Conservation (phyloP, 495 filamentous ascomycete species). For the Chaetomidium leptoderma region DNA sequence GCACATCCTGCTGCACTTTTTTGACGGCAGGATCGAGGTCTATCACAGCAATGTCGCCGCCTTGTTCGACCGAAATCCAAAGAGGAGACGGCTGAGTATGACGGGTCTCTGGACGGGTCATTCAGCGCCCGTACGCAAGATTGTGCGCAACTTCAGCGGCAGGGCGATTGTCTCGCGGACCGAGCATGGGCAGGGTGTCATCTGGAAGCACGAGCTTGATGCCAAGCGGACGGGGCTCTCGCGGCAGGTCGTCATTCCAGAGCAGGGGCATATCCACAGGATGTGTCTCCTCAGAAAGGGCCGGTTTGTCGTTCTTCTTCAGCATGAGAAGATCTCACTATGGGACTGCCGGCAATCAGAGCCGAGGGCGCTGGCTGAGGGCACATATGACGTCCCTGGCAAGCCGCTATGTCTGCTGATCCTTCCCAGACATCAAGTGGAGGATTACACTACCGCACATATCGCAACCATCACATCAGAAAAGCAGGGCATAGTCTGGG, state of each 20-base stretch:
- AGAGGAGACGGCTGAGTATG: constrained; percentile 54
- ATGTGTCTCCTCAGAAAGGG: constrained; percentile 72
- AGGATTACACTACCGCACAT: constrained; percentile 53
- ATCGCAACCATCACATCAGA: constrained; percentile 79
- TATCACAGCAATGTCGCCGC: constrained; percentile 73
- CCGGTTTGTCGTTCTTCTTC: constrained; percentile 75
- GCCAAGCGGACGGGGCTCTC: constrained; percentile 49
- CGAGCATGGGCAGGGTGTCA: constrained; percentile 68
- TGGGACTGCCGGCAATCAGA: constrained; percentile 67
- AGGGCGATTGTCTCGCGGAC: constrained; percentile 78
- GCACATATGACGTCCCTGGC: constrained; percentile 57
- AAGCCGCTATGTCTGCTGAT: constrained; percentile 80
- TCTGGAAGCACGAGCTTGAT: constrained; percentile 67
- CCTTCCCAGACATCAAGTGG: constrained; percentile 60
- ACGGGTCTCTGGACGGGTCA: constrained; percentile 78
- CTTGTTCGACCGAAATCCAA: constrained; percentile 74
- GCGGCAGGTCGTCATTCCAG: constrained; percentile 65
- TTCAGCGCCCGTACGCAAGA: constrained; percentile 71
- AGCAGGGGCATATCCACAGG: constrained; percentile 73
- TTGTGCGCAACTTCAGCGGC: constrained; percentile 77
- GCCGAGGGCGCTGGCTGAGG: constrained; percentile 54
- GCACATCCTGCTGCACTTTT: constrained; percentile 76
- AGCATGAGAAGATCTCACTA: constrained; percentile 68
- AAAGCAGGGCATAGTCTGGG: constrained; percentile 83
- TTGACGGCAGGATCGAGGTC: constrained; percentile 80